These are phyloP conservation scores for Puccinia triticina DNA, from an alignment of 1,284 basidiomycete species.

Conservation along the genomic window DNA sequence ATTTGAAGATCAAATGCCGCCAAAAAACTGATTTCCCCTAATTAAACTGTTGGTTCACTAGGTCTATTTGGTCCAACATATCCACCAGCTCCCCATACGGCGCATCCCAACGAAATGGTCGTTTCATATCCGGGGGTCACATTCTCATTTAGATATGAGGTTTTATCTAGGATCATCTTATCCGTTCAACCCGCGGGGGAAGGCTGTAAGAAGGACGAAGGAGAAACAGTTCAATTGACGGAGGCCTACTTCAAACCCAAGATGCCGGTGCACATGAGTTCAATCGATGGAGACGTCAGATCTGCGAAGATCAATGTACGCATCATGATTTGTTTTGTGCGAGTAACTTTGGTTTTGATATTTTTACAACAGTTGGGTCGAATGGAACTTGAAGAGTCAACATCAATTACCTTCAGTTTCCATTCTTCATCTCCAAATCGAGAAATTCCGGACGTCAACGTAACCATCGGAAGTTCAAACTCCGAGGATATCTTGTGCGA, in stretches of 20 bases:
- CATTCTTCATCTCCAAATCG: slow-evolving; percentile 34
- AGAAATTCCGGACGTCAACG: slow-evolving; percentile 38
- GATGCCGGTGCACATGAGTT: slow-evolving; percentile 40
- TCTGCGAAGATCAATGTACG: slow-evolving; percentile 52
- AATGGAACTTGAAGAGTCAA: slow-evolving; percentile 7
- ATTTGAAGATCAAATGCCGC: slow-evolving; percentile 49
- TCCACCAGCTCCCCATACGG: slow-evolving; percentile 27
- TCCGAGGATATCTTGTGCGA: slow-evolving; percentile 57
- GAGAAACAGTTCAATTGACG: slow-evolving; percentile 50
- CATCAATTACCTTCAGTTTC: slow-evolving; percentile 26
- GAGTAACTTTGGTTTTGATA: slow-evolving; percentile 31
- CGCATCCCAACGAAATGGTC: slow-evolving; percentile 46
- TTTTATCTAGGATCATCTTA: slow-evolving; percentile 25
- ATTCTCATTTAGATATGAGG: slow-evolving; percentile 49
- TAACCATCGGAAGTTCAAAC: slow-evolving; percentile 53
- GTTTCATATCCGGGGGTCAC: slow-evolving; percentile 55
- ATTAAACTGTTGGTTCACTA: background rate
- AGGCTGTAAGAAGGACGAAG: slow-evolving; percentile 27
- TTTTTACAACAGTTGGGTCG: background rate
- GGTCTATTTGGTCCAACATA: slow-evolving; percentile 50
- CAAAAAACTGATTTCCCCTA: background rate
- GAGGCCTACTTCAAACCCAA: slow-evolving; percentile 53
- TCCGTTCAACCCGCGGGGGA: slow-evolving; percentile 19
- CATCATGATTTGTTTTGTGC: background rate
- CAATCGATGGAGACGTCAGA: slow-evolving; percentile 51